A percentile compares a stretch with the other conserved stretches of the same genome.
phyloP scores from a whole-genome alignment of 2,329 filamentous ascomycete species.

The Epichloe sibirici region DNA sequence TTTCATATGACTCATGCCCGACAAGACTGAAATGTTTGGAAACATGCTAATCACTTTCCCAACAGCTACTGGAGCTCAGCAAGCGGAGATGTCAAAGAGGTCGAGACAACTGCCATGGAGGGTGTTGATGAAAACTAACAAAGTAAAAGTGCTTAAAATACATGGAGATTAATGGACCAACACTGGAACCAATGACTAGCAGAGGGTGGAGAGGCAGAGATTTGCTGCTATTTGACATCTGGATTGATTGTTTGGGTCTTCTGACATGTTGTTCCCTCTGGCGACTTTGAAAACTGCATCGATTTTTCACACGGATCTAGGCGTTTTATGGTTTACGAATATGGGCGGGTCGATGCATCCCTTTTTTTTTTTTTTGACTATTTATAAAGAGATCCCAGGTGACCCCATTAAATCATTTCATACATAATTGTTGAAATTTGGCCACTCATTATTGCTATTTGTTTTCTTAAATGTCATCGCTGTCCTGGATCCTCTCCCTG shows the following conservation, averaged over 20 bases:
- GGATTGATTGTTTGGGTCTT: not conserved
- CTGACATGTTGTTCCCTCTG: not conserved
- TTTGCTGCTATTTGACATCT: constrained; percentile 5
- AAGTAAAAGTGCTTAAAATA: not conserved
- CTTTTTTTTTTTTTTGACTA: constrained; percentile 11
- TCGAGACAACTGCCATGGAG: constrained; percentile 28
- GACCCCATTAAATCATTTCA: constrained; percentile 8
- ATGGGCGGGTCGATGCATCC: constrained; percentile 15
- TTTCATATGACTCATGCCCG: not conserved
- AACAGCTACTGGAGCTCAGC: constrained; percentile 49
- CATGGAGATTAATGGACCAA: not conserved
- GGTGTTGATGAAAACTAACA: constrained; percentile 17
- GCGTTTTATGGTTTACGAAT: constrained; percentile 23
- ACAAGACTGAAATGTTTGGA: not conserved
- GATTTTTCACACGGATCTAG: constrained; percentile 19
- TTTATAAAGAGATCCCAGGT: constrained; percentile 12
- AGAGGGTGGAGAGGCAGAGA: not conserved
- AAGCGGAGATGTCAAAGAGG: constrained; percentile 46
- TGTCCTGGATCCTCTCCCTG: not conserved
- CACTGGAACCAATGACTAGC: constrained; percentile 6
- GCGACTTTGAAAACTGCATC: not conserved
- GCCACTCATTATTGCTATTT: not conserved
- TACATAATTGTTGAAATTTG: not conserved
- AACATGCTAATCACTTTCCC: not conserved
- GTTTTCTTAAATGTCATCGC: not conserved